phyloP scores from a whole-genome alignment of 2,329 filamentous ascomycete genomes.

The Fusarium decemcellulare region DNA sequence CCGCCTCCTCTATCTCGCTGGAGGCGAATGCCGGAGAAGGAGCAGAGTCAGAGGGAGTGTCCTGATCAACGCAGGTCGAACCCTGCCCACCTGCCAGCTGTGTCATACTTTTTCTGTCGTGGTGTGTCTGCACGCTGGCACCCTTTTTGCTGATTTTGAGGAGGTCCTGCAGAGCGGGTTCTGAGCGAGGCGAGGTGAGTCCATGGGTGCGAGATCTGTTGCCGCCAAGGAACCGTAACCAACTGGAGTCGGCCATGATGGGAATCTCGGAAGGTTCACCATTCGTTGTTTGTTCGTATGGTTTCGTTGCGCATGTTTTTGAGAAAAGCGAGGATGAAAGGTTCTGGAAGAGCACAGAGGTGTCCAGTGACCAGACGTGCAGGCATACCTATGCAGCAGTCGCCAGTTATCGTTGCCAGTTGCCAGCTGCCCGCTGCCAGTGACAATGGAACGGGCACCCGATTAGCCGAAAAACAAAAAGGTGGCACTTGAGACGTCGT shows the following conservation, averaged over 20 bases:
- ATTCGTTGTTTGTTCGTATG: background rate
- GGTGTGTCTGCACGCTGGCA: slow-evolving; percentile 7
- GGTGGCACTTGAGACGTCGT: background rate
- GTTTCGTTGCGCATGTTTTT: background rate
- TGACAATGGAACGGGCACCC: background rate
- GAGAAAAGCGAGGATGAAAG: background rate
- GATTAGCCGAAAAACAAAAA: no score
- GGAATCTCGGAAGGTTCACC: background rate
- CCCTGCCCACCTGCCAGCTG: slow-evolving; percentile 36
- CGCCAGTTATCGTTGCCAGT: background rate
- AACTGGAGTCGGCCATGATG: slow-evolving; percentile 42
- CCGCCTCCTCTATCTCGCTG: slow-evolving; percentile 26
- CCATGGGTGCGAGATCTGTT: slow-evolving; percentile 40
- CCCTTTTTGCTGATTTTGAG: slow-evolving; percentile 15
- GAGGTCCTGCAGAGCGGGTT: slow-evolving; percentile 36
- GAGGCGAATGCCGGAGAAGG: background rate
- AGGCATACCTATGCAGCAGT: background rate
- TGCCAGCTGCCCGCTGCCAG: background rate
- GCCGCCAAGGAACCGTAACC: slow-evolving; percentile 45
- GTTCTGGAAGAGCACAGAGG: background rate
- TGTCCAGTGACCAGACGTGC: background rate
- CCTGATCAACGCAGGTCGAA: background rate
- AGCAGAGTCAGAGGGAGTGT: background rate
- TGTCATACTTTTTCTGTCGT: slow-evolving; percentile 14
- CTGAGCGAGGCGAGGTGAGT: slow-evolving; percentile 39